phyloP scores from a whole-genome alignment of 1,139 yeast species.

The Pichia sp. region DNA sequence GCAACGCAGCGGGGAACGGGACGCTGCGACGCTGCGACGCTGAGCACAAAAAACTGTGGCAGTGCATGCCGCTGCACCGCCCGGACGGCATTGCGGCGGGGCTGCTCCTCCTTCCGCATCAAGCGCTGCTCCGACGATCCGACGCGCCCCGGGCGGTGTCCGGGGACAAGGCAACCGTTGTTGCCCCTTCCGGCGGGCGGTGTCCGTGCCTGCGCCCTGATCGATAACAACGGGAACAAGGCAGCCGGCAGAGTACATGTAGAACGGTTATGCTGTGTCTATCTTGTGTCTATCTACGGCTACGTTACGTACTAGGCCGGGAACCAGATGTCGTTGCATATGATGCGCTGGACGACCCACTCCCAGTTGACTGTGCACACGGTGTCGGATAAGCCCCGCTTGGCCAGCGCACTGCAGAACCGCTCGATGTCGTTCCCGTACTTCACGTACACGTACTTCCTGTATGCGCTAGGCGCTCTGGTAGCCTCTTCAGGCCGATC shows the following conservation, averaged over 20 bases:
- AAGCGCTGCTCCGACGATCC: background rate
- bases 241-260: too few relatives aligned
- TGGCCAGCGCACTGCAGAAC: background rate
- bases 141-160: background rate
- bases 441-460: slow-evolving; percentile 1
- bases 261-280: too few relatives aligned
- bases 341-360: slow-evolving; percentile 71
- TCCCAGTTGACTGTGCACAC: slow-evolving; percentile 48
- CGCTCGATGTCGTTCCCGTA: slow-evolving; percentile 4
- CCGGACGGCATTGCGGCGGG: slow-evolving; percentile 2
- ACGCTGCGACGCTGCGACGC: background rate
- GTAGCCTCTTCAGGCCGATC: too few relatives aligned
- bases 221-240: too few relatives aligned
- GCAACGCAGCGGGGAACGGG: background rate
- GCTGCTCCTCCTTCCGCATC: background rate
- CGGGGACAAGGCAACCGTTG: background rate
- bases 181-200: background rate
- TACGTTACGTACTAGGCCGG: background rate
- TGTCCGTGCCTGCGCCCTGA: background rate
- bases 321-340: slow-evolving; percentile 23
- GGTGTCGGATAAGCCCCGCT: too few relatives aligned
- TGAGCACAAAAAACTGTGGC: background rate
- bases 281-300: too few relatives aligned
- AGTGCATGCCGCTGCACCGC: background rate
- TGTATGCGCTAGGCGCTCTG: too few relatives aligned